Percentiles rank a stretch among this genome's conserved stretches.
Evolutionary conservation across 2,329 filamentous ascomycete genomes (phyloP).

Genomic region (Cladobotryum protrusum): DNA sequence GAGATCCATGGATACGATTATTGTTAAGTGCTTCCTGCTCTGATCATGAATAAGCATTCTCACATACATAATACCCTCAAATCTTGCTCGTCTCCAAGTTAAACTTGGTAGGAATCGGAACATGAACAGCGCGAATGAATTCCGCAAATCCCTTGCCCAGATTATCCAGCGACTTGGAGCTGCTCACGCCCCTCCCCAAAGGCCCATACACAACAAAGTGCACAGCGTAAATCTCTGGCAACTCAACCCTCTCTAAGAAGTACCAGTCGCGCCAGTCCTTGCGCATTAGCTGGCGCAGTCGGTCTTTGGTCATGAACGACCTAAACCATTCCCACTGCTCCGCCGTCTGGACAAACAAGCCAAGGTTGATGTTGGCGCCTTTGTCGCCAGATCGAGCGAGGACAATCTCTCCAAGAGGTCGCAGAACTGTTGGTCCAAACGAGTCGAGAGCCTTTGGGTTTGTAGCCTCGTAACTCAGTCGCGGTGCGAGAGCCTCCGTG

Average conservation of each 20-base stretch:
- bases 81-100: too few species aligned
- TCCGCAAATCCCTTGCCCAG: slow-evolving; percentile 49
- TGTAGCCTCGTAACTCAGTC: slow-evolving; percentile 19
- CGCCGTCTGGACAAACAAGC: slow-evolving; percentile 37
- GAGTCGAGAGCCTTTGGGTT: slow-evolving; percentile 6
- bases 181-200: slow-evolving; percentile 41
- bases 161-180: slow-evolving; percentile 39
- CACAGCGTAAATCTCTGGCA: slow-evolving; percentile 37
- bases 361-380: slow-evolving; percentile 37
- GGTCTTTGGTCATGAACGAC: slow-evolving; percentile 32
- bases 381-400: slow-evolving; percentile 34
- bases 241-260: slow-evolving; percentile 43
- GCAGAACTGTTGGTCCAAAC: slow-evolving; percentile 17
- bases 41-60: too few species aligned
- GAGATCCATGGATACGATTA: too few species aligned
- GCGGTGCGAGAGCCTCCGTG: slow-evolving; percentile 12
- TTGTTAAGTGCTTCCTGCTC: too few species aligned
- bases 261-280: slow-evolving; percentile 25
- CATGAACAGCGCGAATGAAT: slow-evolving; percentile 32
- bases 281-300: slow-evolving; percentile 30
- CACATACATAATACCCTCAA: too few species aligned
- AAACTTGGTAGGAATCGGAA: slow-evolving; percentile 16
- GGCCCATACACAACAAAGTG: slow-evolving; percentile 46
- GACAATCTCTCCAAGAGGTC: slow-evolving; percentile 25
- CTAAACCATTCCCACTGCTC: slow-evolving; percentile 42